Evolutionary conservation across 768 basidiomycete genomes (phyloP).

Genomic region (Termitomyces sp.): DNA sequence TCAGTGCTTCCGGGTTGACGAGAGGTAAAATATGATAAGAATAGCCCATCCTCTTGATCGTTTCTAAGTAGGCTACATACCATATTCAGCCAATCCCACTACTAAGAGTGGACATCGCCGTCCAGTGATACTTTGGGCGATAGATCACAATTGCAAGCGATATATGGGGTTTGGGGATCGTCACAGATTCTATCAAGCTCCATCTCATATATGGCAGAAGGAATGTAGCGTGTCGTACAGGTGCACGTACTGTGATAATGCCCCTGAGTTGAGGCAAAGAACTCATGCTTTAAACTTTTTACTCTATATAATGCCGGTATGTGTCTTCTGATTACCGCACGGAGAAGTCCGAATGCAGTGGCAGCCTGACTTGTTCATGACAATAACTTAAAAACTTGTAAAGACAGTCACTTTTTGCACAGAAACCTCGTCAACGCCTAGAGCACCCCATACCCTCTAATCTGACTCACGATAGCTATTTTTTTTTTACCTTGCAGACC

Average conservation of each 20-base stretch:
- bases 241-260: neutral
- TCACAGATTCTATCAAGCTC: slow-evolving; percentile 3
- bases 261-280: neutral
- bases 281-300: neutral
- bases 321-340: neutral
- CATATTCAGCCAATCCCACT: neutral
- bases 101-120: neutral
- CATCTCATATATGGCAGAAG: neutral
- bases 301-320: neutral
- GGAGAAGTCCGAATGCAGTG: neutral
- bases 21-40: neutral
- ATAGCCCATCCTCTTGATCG: neutral
- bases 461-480: neutral
- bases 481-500: neutral
- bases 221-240: slow-evolving; percentile 4
- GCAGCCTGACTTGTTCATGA: too few species aligned
- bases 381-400: too few species aligned
- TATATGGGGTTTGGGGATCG: neutral
- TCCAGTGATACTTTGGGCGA: neutral
- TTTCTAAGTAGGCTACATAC: neutral
- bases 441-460: neutral
- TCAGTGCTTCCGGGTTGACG: neutral
- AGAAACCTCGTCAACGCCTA: neutral
- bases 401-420: neutral
- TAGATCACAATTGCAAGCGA: neutral